Evolutionary conservation across 2,329 filamentous ascomycete species (phyloP), one percentile per base, ranked within the genome.

Genomic region (Aspergillus sp.): DNA sequence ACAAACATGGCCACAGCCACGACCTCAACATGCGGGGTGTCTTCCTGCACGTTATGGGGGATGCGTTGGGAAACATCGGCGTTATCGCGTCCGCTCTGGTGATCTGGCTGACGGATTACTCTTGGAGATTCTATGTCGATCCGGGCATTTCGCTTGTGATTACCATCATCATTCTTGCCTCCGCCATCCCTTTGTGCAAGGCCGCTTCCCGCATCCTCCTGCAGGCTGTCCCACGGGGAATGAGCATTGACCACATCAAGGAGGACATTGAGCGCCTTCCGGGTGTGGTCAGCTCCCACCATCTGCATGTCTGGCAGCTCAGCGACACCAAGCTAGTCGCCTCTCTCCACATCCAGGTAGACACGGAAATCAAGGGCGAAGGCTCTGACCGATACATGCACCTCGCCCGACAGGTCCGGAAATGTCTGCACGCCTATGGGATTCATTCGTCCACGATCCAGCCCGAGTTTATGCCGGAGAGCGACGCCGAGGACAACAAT

Each of bases 371-470:
- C 70, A 87, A 91, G 66, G 89, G 88, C 45, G 84, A 91, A 61
- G 87, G 87, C 40, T 83, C 81, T 0, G 81, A 82, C 50, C 85
- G 87, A 64, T 99, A 97, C 75, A 99, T 99, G 93, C 82, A 86
- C 58, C 82, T 99, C 36, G 90, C 93, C 17, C 85, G 84, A 53
- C 85, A 88, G 51, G 89, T 95, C 16, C 83, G 92, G 45, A 86
- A 86, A 65, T 99, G 94, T 65, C 84, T 99, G 3, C 94, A 99
- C 71, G 92, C 85, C 33, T 96, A 95, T 63, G 93, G 94, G 51
- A 97, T 99, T 59, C 94, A 99, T 76, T 95, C 89, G 35, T 93
- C 91, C 33, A 99, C 94, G 11, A 97, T 99, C 62, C 94, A 99
- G 73, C 94, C 94, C 5, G 94, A 99, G 71, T 99, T 79, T 45